Conservation (phyloP, 176 grass and related monocot species). For the Phyllostachys edulis region DNA sequence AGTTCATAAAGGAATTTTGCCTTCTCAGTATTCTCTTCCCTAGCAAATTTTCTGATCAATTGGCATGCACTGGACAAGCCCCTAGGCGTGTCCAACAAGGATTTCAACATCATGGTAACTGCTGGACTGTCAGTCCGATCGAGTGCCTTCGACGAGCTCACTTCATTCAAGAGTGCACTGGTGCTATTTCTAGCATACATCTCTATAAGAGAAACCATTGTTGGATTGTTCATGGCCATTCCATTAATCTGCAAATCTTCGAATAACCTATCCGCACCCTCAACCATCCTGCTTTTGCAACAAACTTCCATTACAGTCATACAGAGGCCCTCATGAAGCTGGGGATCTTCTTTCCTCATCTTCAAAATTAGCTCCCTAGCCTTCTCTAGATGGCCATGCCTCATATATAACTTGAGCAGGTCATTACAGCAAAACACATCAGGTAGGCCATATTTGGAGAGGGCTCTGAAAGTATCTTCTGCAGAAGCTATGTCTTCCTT, state of each 20-base stretch:
- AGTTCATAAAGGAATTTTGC: slow-evolving; percentile 61
- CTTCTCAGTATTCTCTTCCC: slow-evolving; percentile 57
- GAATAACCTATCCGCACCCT: slow-evolving; percentile 53
- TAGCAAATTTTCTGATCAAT: slow-evolving; percentile 69
- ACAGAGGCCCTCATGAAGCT: slow-evolving; percentile 67
- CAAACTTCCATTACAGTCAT: slow-evolving; percentile 76
- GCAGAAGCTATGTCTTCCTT: slow-evolving; percentile 67
- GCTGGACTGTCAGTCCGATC: slow-evolving; percentile 32
- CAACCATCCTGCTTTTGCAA: slow-evolving; percentile 52
- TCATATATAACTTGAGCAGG: slow-evolving; percentile 73
- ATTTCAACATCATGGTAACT: slow-evolving; percentile 32
- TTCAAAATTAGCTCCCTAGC: slow-evolving; percentile 56
- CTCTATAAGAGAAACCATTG: slow-evolving; percentile 52
- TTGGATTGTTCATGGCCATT: slow-evolving; percentile 36
- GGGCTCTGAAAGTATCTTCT: slow-evolving; percentile 58
- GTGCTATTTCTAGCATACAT: slow-evolving; percentile 61
- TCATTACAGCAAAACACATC: slow-evolving; percentile 67
- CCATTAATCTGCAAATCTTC: slow-evolving; percentile 53
- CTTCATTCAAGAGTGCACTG: slow-evolving; percentile 44
- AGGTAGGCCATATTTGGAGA: slow-evolving; percentile 41
- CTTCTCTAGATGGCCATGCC: slow-evolving; percentile 64
- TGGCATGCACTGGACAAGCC: slow-evolving; percentile 56
- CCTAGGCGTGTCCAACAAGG: slow-evolving; percentile 47
- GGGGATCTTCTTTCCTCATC: slow-evolving; percentile 42
- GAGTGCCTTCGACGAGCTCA: slow-evolving; percentile 36